These are phyloP conservation scores for Curvularia sp. DNA, from an alignment of 2,329 filamentous ascomycete genomes.

Conservation along the genomic window DNA sequence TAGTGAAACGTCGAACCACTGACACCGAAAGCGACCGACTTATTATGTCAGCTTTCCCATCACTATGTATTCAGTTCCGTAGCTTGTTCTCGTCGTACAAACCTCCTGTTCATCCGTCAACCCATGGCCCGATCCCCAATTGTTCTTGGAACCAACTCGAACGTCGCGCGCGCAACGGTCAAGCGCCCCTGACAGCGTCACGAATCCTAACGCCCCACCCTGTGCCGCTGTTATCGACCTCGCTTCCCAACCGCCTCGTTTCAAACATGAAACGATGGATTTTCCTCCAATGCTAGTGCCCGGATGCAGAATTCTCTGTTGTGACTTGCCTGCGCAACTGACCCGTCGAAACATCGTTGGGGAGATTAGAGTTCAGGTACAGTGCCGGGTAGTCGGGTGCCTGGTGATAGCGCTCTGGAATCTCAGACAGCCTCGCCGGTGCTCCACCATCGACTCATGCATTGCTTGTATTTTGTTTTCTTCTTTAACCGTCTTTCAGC, in stretches of 20 bases:
- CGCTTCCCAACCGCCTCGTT: conserved; percentile 21
- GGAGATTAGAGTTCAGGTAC: conserved; percentile 11
- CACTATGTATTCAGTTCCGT: neutral
- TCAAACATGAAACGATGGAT: conserved; percentile 32
- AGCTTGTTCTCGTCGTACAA: neutral
- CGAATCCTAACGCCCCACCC: conserved; percentile 4
- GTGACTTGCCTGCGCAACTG: conserved; percentile 19
- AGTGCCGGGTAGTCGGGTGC: neutral
- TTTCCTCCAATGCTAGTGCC: conserved; percentile 28
- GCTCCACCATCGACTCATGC: neutral
- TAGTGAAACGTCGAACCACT: neutral
- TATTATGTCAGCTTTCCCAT: neutral
- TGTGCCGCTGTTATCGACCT: conserved; percentile 4
- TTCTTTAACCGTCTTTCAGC: conserved; percentile 8
- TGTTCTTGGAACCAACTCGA: neutral
- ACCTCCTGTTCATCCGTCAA: neutral
- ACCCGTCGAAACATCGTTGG: conserved; percentile 8
- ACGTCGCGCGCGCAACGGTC: conserved; percentile 21
- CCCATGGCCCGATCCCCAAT: neutral
- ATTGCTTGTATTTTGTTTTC: neutral
- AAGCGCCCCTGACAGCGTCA: conserved; percentile 8
- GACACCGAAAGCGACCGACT: neutral
- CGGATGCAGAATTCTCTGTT: conserved; percentile 13
- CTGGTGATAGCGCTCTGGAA: neutral
- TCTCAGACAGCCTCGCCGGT: neutral